Evolutionary conservation across 768 basidiomycete genomes (phyloP).

Genomic region (Pisolithus microcarpus): DNA sequence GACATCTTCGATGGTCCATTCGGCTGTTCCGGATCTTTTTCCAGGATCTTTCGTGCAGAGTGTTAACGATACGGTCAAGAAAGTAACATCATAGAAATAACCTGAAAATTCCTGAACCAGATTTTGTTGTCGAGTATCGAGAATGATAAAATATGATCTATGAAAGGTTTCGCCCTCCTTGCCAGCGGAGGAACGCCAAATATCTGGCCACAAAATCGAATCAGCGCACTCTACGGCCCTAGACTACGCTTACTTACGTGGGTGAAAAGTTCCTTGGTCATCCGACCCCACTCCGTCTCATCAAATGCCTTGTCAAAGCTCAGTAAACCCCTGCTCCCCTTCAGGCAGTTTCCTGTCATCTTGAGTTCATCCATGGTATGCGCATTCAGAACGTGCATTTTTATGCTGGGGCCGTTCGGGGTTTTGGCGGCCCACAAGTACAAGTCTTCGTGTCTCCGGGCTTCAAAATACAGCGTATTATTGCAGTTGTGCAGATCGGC

Average conservation of each 20-base stretch:
- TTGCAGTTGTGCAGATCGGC: conserved; percentile 98
- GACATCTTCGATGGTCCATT: conserved; percentile 79
- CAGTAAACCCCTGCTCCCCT: conserved; percentile 86
- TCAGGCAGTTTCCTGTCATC: conserved; percentile 98
- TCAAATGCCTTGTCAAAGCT: conserved; percentile 92
- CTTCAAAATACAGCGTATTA: conserved; percentile 96
- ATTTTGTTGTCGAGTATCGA: conserved; percentile 93
- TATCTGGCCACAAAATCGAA: conserved; percentile 46
- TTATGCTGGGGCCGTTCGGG: conserved; percentile 95
- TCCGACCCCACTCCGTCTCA: conserved; percentile 73
- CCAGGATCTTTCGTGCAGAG: conserved; percentile 58
- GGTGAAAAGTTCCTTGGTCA: conserved; percentile 90
- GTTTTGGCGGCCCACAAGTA: conserved; percentile 97
- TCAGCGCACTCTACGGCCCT: conserved; percentile 1
- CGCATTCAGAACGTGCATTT: conserved; percentile 96
- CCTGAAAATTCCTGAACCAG: conserved; percentile 99
- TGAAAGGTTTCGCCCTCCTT: conserved; percentile 89
- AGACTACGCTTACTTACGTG: conserved; percentile 52
- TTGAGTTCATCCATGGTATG: conserved; percentile 99
- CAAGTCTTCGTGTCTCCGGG: conserved; percentile 88
- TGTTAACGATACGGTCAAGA: background rate
- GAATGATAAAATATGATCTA: conserved; percentile 96
- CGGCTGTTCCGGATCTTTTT: conserved; percentile 87
- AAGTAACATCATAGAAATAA: conserved; percentile 26
- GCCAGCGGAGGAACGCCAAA: conserved; percentile 93